Base-by-base conservation (phyloP, 208 protist genomes). In the Leptomonas seymouri region DNA sequence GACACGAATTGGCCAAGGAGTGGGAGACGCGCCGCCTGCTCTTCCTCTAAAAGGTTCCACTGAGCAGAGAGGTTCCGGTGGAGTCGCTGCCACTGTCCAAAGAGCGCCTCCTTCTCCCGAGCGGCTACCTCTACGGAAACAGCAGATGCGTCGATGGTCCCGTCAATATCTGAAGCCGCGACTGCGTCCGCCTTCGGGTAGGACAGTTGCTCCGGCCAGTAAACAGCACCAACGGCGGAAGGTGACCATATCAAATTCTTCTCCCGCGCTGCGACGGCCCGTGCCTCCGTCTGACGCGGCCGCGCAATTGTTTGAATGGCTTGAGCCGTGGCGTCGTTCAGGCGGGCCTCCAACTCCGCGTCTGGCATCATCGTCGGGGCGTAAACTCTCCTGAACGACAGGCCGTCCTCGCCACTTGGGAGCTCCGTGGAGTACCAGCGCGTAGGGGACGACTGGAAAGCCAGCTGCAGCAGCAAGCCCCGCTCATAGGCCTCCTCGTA, bases 401-500 rank as follows among this genome's bases (percentile, higher is more conserved):
- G 63, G 55, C 71, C 77, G 3, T 71, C 60, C 8, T 48, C 3
- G 30, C 71, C 77, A 25, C 31, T 48, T 1, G 77, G 77, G 34
- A 76, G 48, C 60, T 67, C 31, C 18, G 54, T 63, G 68, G 78
- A 71, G 42, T 74, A 76, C 67, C 67, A 82, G 21, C 66, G 58
- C 48, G 75, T 56, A 14, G 73, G 82, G 15, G 34, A 75, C 30
- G 57, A 66, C 57, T 78, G 61, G 20, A 73, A 53, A 31, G 80
- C 81, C 25, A 76, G 41, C 31, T 69, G 71, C 20, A 8, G 6
- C 28, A 88, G 56, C 44, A 89, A 21, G 2, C 54, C 67, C 0
- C 86, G 82, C 53, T 87, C 76, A 49, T 87, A 87, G 39, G 80
- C 46, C 55, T 91, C 86, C 6, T 85, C 54, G 58, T 89, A 89